These are phyloP conservation scores for Naganishia kalamii DNA, from an alignment of 768 basidiomycete species.

Conservation along the genomic window DNA sequence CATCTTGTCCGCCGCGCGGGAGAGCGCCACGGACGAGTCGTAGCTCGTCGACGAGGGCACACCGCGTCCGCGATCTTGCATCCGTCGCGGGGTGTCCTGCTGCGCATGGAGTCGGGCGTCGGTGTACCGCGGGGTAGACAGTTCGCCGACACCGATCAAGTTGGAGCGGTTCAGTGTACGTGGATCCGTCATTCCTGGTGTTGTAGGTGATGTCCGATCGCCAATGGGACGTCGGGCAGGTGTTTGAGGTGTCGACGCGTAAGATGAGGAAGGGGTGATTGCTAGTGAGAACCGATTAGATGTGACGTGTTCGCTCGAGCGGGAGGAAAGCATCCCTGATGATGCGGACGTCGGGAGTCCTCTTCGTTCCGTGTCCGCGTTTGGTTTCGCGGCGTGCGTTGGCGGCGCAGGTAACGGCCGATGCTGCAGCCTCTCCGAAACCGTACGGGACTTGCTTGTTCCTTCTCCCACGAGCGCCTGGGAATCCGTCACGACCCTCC, in stretches of 20 bases:
- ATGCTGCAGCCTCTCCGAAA: neutral
- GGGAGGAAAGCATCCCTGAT: neutral
- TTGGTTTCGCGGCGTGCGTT: neutral
- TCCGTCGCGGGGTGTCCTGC: neutral
- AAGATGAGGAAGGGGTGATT: neutral
- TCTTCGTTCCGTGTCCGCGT: neutral
- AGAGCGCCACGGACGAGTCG: neutral
- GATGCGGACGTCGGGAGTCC: neutral
- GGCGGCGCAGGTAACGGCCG: neutral
- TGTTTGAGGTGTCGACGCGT: neutral
- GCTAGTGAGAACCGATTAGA: neutral
- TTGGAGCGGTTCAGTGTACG: conserved; percentile 63
- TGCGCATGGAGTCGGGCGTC: neutral
- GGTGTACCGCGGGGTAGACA: conserved; percentile 90
- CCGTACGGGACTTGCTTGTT: neutral
- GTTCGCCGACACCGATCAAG: conserved; percentile 89
- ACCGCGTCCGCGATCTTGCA: neutral
- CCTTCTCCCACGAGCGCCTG: neutral
- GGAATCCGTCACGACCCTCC: neutral
- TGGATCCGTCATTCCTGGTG: conserved; percentile 39
- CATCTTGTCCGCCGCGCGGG: neutral
- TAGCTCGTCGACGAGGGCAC: neutral
- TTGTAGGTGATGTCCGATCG: conserved; percentile 29
- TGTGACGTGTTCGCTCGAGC: no score
- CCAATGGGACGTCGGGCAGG: neutral